Evolutionary conservation across 257 asterid species (phyloP), one percentile per base, ranked within the genome.

Genomic region (Ballota nigra): DNA sequence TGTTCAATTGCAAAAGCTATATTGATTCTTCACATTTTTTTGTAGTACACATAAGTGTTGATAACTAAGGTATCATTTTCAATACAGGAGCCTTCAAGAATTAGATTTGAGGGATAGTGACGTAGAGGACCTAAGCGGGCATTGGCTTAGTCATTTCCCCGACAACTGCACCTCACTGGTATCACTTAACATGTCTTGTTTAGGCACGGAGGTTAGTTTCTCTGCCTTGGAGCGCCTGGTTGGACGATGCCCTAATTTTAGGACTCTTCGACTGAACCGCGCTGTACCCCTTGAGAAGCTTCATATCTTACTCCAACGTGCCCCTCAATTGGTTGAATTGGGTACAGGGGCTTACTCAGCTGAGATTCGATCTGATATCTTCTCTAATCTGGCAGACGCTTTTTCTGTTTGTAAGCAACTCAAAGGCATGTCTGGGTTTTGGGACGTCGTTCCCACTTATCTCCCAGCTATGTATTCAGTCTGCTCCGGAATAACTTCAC

Each of bases 121-220:
- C 51, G 91, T 82, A 77, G 89, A 83, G 69, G 89, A 85, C 70
- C 55, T 80, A 38, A 85, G 87, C 29, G 91, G 87, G 57, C 89
- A 83, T 28, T 87, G 94, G 91, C 81, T 85, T 22, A 82, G 87
- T 78, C 89, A 82, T 75, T 87, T 87, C 72, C 89, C 94, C 0
- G 83, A 82, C 69, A 80, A 51, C 72, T 85, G 78, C 78, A 87
- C 86, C 9, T 82, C 86, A 9, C 81, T 87, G 36, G 89, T 80
- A 22, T 83, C 87, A 4, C 90, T 87, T 36, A 85, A 83, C 84
- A 83, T 87, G 72, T 81, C 88, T 53, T 87, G 87, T 78, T 77
- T 83, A 59, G 75, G 36, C 57, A 71, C 86, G 4, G 94, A 85
- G 80, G 83, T 83, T 69, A 87, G 83, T 79, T 84, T 78, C 69